Conservation (phyloP, 2,329 filamentous ascomycete genomes). For the Colletotrichum melonis region DNA sequence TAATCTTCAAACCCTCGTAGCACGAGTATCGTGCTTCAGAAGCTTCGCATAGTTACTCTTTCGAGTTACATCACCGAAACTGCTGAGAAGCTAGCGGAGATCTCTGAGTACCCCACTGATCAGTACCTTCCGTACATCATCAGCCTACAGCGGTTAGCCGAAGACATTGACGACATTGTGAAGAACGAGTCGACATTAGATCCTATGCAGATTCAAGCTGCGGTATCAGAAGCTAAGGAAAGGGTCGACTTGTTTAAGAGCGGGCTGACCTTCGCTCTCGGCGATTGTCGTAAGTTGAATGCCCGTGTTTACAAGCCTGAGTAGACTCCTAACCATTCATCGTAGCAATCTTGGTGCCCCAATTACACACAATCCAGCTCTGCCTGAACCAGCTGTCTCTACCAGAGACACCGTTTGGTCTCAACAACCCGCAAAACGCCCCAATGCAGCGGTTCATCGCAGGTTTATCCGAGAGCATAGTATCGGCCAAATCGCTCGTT, state of each 20-base stretch:
- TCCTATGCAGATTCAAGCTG: slow-evolving; percentile 29
- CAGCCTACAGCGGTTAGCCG: slow-evolving; percentile 44
- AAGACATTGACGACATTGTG: slow-evolving; percentile 44
- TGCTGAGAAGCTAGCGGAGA: slow-evolving; percentile 37
- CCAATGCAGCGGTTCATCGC: slow-evolving; percentile 38
- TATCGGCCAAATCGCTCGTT: slow-evolving; percentile 44
- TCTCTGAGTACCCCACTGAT: slow-evolving; percentile 37
- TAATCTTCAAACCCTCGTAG: slow-evolving; percentile 19
- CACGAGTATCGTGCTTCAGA: slow-evolving; percentile 46
- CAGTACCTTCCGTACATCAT: slow-evolving; percentile 45
- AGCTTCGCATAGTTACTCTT: slow-evolving; percentile 43
- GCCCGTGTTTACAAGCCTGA: accelerated
- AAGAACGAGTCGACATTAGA: slow-evolving; percentile 28
- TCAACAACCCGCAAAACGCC: slow-evolving; percentile 40
- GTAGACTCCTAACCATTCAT: background rate
- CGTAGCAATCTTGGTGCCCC: slow-evolving; percentile 42
- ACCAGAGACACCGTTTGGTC: slow-evolving; percentile 41
- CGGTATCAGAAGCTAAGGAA: slow-evolving; percentile 26
- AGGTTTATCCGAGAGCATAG: slow-evolving; percentile 45
- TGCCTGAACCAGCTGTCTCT: slow-evolving; percentile 44
- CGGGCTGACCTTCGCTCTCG: slow-evolving; percentile 41
- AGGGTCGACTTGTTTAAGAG: slow-evolving; percentile 38
- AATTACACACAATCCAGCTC: slow-evolving; percentile 43
- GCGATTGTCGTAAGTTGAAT: slow-evolving; percentile 44
- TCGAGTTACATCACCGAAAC: slow-evolving; percentile 43